Evolutionary conservation across 2,329 filamentous ascomycete genomes (phyloP), one percentile per base, ranked within the genome.

Genomic region (Clonostachys sp.): DNA sequence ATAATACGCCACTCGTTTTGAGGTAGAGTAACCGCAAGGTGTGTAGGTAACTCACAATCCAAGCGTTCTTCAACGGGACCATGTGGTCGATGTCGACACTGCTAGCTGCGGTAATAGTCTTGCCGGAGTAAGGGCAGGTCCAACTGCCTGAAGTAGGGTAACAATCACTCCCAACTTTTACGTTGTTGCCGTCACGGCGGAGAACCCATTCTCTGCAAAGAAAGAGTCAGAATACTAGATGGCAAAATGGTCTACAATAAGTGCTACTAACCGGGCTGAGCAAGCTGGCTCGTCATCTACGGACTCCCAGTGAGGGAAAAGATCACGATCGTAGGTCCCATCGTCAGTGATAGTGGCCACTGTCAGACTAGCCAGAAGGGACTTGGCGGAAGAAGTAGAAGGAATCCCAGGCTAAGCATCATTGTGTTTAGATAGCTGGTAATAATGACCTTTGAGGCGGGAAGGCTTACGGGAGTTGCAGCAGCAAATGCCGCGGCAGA

Each of bases 91-190:
- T 30, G 9, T 30, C 24, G 9, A 30, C 24, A 10, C 24, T 30
- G 6, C 24, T 30, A 51, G 86, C 81, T 87, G 87, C 91, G 6
- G 88, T 87, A 59, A 91, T 89, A 60, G 85, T 84, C 51, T 94
- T 63, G 1, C 24, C 24, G 9, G 24, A 30, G 89, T 88, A 94
- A 0, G 86, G 85, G 34, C 80, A 84, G 40, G 63, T 66, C 89
- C 89, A 94, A 0, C 70, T 73, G 5, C 89, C 89, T 4, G 78
- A 81, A 0, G 75, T 83, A 0, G 86, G 65, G 2, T 74, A 66
- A 64, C 89, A 94, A 34, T 77, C 72, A 12, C 65, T 70, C 62
- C 77, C 73, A 36, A 75, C 73, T 5, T 75, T 68, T 9, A 92
- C 83, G 53, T 72, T 69, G 12, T 72, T 78, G 43, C 87, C 89